Conservation (phyloP, 2,329 filamentous ascomycete species). For the Xylaria multiplex region DNA sequence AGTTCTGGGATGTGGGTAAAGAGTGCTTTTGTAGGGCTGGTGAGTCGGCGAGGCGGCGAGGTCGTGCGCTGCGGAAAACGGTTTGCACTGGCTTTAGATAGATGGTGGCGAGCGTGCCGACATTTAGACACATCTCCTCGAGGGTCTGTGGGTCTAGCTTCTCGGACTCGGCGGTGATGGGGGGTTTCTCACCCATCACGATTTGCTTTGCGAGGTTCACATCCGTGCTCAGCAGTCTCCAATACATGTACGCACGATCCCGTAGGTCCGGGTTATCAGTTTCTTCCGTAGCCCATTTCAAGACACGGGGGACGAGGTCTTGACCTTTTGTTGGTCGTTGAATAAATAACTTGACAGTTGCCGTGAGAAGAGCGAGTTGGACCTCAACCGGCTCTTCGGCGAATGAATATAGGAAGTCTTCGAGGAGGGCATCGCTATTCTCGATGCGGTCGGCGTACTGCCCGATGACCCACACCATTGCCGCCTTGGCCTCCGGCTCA, state of each 20-base stretch:
- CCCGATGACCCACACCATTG: conserved; percentile 99
- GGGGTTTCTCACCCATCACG: conserved; percentile 97
- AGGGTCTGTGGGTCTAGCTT: conserved; percentile 89
- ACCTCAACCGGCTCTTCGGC: conserved; percentile 95
- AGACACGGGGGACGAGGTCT: conserved; percentile 88
- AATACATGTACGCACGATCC: conserved; percentile 99
- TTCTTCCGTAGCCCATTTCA: conserved; percentile 99
- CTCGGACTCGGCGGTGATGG: conserved; percentile 95
- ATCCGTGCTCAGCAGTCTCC: conserved; percentile 93
- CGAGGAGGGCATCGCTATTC: conserved; percentile 91
- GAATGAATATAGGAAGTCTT: conserved; percentile 95
- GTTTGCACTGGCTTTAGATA: conserved; percentile 98
- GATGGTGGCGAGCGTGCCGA: conserved; percentile 94
- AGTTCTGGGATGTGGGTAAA: conserved; percentile 66
- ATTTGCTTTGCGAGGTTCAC: conserved; percentile 85
- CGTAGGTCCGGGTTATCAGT: conserved; percentile 98
- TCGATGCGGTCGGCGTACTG: conserved; percentile 98
- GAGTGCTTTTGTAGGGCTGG: conserved; percentile 83
- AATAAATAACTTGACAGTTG: conserved; percentile 97
- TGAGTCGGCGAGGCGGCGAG: conserved; percentile 80
- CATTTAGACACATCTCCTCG: conserved; percentile 96
- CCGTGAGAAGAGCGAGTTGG: conserved; percentile 91
- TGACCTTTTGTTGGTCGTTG: conserved; percentile 95
- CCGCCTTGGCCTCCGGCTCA: conserved; percentile 96
- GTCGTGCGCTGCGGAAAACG: conserved; percentile 90